Conservation (phyloP, 2,329 filamentous ascomycete genomes). For the Clarireedia hainanense region DNA sequence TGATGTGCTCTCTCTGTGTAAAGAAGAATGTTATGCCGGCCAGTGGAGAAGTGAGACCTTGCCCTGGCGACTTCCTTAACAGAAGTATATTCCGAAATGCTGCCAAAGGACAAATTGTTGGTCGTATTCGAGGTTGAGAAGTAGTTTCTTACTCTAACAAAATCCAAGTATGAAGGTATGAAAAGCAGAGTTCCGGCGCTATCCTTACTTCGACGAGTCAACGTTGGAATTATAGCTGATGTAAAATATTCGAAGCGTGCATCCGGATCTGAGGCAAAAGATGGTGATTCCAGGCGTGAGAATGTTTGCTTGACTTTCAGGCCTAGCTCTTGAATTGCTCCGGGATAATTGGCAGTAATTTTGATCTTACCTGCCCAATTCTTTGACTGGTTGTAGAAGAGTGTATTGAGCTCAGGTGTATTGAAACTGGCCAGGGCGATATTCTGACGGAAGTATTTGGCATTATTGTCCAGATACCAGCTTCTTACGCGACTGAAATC, state of each 20-base stretch:
- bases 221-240: constrained; percentile 66
- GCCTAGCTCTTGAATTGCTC: constrained; percentile 65
- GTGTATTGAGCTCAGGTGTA: constrained; percentile 77
- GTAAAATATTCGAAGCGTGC: constrained; percentile 87
- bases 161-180: constrained; percentile 90
- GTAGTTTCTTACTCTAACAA: constrained; percentile 86
- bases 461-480: constrained; percentile 90
- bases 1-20: constrained; percentile 97
- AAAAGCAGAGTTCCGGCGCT: constrained; percentile 73
- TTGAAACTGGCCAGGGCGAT: constrained; percentile 75
- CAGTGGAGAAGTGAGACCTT: constrained; percentile 77
- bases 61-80: constrained; percentile 73
- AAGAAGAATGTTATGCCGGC: constrained; percentile 72
- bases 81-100: constrained; percentile 82
- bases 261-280: constrained; percentile 71
- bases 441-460: constrained; percentile 75
- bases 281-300: constrained; percentile 68
- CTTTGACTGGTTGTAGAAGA: constrained; percentile 67
- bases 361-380: constrained; percentile 78
- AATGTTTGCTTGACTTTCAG: constrained; percentile 80
- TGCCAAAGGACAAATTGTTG: constrained; percentile 59
- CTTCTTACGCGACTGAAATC: constrained; percentile 85
- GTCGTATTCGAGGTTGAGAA: constrained; percentile 64
- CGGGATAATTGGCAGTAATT: constrained; percentile 57
- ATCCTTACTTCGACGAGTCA: constrained; percentile 61